Conservation (phyloP, 176 grass and related monocot species). For the Lolium perenne region DNA sequence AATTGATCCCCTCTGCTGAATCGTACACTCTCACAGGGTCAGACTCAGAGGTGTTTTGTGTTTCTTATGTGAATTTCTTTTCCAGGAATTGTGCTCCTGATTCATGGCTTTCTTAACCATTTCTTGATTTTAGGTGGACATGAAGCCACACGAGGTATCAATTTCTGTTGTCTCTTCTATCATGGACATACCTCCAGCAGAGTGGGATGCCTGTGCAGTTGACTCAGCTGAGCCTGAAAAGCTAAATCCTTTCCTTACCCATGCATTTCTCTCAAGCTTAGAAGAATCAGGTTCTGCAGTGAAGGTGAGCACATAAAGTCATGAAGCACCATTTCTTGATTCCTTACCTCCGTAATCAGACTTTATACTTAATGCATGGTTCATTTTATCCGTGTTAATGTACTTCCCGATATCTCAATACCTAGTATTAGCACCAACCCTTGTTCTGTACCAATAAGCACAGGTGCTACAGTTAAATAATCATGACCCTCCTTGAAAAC, state of each 20-base stretch:
- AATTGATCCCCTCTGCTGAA: conserved; percentile 69
- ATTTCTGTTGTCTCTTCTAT: conserved; percentile 78
- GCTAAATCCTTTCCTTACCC: conserved; percentile 87
- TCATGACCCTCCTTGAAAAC: conserved; percentile 26
- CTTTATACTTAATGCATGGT: conserved; percentile 12
- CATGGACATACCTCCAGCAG: conserved; percentile 66
- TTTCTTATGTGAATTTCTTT: conserved; percentile 40
- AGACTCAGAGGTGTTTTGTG: conserved; percentile 71
- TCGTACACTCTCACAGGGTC: conserved; percentile 66
- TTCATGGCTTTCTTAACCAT: conserved; percentile 43
- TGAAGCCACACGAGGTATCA: conserved; percentile 58
- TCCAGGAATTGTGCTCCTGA: conserved; percentile 20
- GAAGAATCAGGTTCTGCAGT: conserved; percentile 86
- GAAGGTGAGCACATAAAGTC: conserved; percentile 54
- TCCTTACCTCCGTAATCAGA: conserved; percentile 12
- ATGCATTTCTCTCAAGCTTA: conserved; percentile 95
- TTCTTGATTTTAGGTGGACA: conserved; percentile 50
- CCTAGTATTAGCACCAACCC: not conserved
- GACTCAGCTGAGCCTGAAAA: conserved; percentile 61
- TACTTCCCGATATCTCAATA: conserved; percentile 20
- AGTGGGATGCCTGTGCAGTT: conserved; percentile 89
- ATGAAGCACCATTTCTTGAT: conserved; percentile 15
- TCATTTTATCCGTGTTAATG: conserved; percentile 12
- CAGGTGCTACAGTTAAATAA: conserved; percentile 24
- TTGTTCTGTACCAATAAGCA: not conserved